Evolutionary conservation across 2,329 filamentous ascomycete species (phyloP), one percentile per base, ranked within the genome.

Genomic region (Ampelomyces quisqualis): DNA sequence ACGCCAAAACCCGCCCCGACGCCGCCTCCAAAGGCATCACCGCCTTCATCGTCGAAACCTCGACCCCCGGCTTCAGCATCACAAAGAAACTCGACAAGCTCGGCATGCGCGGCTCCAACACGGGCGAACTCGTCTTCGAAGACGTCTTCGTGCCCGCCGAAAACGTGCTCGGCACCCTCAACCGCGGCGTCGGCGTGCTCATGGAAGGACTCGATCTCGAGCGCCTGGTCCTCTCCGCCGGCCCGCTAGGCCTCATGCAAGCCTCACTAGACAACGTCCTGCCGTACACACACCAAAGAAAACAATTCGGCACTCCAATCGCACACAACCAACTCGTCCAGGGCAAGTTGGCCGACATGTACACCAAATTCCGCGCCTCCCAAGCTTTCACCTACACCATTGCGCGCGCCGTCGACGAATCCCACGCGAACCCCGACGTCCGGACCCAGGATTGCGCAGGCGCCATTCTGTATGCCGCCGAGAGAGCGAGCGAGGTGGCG

Each of bases 171-270:
- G 93, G 93, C 20, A 69, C 79, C 26, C 63, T 95, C 43, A 86
- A 95, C 73, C 81, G 79, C 37, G 93, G 93, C 48, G 90, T 95
- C 18, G 82, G 81, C 49, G 91, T 98, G 3, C 77, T 98, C 22
- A 97, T 98, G 93, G 88, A 95, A 65, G 93, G 93, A 2, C 78
- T 98, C 3, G 93, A 98, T 64, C 80, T 98, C 22, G 93, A 98
- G 71, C 81, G 93, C 9, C 79, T 98, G 3, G 91, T 98, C 1
- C 81, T 98, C 34, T 90, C 85, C 57, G 88, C 91, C 13, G 93
- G 93, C 0, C 90, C 93, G 0, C 71, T 98, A 5, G 93, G 91
- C 26, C 81, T 97, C 49, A 98, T 98, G 93, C 89, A 95, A 75
- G 86, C 90, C 5, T 79, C 85, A 4, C 78, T 97, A 31, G 90